A percentile compares a stretch with the other conserved stretches of the same genome.
These are phyloP conservation scores for peach (Prunus persica) DNA, from an alignment of 306 rosid genomes.

Conservation along the genomic window Prunus_persica_NCBIv2 NC_034015.1:19477001-19477500, in stretches of 20 bases:
- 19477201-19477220: slow-evolving; percentile 87
- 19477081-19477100: not conserved
- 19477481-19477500: not conserved
- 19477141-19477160: slow-evolving; percentile 76
- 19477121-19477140: slow-evolving; percentile 32
- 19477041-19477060: slow-evolving; percentile 1
- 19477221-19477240: slow-evolving; percentile 95
- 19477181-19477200: slow-evolving; percentile 85
- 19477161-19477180: slow-evolving; percentile 95
- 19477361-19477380: slow-evolving; percentile 94
- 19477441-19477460: not conserved
- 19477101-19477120: not conserved
- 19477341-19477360: slow-evolving; percentile 94
- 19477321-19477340: slow-evolving; percentile 97
- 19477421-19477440: not conserved
- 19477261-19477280: slow-evolving; percentile 85
- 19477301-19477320: slow-evolving; percentile 92
- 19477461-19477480: not conserved
- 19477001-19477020: not conserved
- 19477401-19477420: not conserved
- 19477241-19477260: slow-evolving; percentile 97
- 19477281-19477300: slow-evolving; percentile 98
- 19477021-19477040: not conserved
- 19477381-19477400: slow-evolving; percentile 57
- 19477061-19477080: not conserved